Percentiles rank a stretch among this genome's conserved stretches.
These are phyloP conservation scores for Paspalum vaginatum DNA, from an alignment of 176 grass and related monocot species.

Conservation along the genomic window DNA sequence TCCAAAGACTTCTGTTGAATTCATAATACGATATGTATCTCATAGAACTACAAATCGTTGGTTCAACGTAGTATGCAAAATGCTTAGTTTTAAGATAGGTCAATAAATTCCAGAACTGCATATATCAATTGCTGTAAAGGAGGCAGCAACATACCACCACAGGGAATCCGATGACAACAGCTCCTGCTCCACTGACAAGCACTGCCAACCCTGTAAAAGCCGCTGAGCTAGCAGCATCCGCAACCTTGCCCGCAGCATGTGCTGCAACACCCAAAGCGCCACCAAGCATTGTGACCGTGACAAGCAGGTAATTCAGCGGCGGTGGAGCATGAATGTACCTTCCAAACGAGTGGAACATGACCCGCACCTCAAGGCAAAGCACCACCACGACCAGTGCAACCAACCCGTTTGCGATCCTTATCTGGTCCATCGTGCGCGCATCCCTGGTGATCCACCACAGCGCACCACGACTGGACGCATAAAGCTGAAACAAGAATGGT, in stretches of 20 bases:
- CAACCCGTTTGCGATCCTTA: conserved; percentile 71
- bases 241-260: conserved; percentile 85
- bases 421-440: conserved; percentile 63
- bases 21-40: background rate
- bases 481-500: conserved; percentile 94
- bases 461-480: conserved; percentile 67
- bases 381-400: conserved; percentile 82
- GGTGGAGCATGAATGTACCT: conserved; percentile 90
- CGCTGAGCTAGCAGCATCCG: conserved; percentile 68
- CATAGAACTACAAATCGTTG: background rate
- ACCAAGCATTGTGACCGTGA: conserved; percentile 88
- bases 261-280: conserved; percentile 68
- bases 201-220: conserved; percentile 71
- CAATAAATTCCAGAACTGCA: background rate
- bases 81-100: background rate
- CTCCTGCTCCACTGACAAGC: conserved; percentile 80
- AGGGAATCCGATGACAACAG: conserved; percentile 90
- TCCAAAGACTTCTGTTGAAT: background rate
- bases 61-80: conserved; percentile 3
- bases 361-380: conserved; percentile 87
- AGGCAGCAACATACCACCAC: conserved; percentile 58
- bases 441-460: conserved; percentile 93
- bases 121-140: background rate
- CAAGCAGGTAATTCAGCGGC: conserved; percentile 91
- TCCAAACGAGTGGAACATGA: conserved; percentile 86